These are phyloP conservation scores for Heliamphora exappendiculata DNA, from an alignment of 148 eudicot species.

Conservation along the genomic window DNA sequence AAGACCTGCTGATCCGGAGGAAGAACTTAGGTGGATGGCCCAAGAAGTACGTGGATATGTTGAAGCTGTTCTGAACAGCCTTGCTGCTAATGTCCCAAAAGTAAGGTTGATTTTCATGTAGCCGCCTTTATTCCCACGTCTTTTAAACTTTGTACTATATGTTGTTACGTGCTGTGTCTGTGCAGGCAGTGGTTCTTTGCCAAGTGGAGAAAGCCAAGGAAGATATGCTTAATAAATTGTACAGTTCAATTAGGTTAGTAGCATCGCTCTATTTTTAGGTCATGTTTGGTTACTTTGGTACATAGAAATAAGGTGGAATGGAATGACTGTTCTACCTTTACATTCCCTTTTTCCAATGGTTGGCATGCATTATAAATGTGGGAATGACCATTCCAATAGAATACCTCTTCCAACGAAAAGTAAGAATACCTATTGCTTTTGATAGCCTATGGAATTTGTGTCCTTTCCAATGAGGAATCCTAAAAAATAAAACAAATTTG, in stretches of 20 bases:
- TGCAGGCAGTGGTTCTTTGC: constrained; percentile 94
- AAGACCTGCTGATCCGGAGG: constrained; percentile 95
- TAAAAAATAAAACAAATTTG: no score
- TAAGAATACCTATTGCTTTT: no score
- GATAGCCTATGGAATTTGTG: no score
- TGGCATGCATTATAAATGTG: no score
- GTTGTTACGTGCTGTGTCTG: constrained; percentile 13
- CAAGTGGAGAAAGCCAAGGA: constrained; percentile 98
- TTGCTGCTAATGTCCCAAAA: constrained; percentile 96
- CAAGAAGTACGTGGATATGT: constrained; percentile 98
- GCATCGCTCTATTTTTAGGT: constrained; percentile 8
- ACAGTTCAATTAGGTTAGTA: constrained; percentile 81
- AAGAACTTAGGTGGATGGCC: constrained; percentile 96
- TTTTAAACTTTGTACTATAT: not conserved
- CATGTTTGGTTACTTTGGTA: not conserved
- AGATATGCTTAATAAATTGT: constrained; percentile 92
- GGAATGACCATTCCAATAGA: no score
- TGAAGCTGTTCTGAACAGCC: constrained; percentile 92
- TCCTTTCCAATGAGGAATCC: no score
- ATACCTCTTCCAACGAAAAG: no score
- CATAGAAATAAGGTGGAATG: no score
- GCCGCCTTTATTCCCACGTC: not conserved
- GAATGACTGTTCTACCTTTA: not conserved
- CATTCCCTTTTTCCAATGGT: no score
- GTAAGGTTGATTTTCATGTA: constrained; percentile 27